Base-by-base conservation (phyloP, 371 early-diverging fungal species). In the Zopfochytrium polystomum region DNA sequence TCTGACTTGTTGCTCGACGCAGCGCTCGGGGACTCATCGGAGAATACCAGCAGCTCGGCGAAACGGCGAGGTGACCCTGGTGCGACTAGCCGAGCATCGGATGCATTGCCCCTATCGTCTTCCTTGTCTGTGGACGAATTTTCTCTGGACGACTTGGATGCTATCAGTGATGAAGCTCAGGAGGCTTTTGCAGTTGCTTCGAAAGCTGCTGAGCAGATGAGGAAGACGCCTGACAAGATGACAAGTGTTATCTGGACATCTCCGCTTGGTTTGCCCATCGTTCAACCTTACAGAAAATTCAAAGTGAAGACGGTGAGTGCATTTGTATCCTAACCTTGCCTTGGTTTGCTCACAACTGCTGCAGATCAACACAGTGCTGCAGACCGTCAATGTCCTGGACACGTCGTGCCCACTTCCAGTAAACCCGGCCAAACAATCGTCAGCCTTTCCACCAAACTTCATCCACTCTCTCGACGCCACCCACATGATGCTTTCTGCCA, bases 401-500 rank as follows among this genome's bases (percentile, higher is more conserved):
- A 74, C 84, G 3, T 77, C 80, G 55, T 77, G 80, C 26, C 80
- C 84, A 11, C 80, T 88, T 18, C 91, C 93, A 22, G 95, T 96
- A 46, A 90, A 95, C 74, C 75, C 89, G 2, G 78, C 82, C 54
- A 96, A 96, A 75, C 97, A 98, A 68, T 85, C 90, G 49, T 88
- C 92, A 0, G 98, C 96, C 0, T 98, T 98, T 83, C 97, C 98
- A 45, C 98, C 98, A 55, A 98, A 98, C 80, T 98, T 93, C 73
- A 89, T 98, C 62, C 98, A 98, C 76, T 94, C 95, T 1, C 80
- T 98, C 33, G 98, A 98, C 73, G 98, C 98, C 1, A 85, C 94
- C 1, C 98, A 98, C 68, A 98, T 98, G 98, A 80, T 95, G 67
- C 82, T 95, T 80, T 90, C 95, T 13, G 95, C 97, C 18, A 80